These are phyloP conservation scores for Bathelium albidoporum DNA, from an alignment of 495 filamentous ascomycete species.

Conservation along the genomic window DNA sequence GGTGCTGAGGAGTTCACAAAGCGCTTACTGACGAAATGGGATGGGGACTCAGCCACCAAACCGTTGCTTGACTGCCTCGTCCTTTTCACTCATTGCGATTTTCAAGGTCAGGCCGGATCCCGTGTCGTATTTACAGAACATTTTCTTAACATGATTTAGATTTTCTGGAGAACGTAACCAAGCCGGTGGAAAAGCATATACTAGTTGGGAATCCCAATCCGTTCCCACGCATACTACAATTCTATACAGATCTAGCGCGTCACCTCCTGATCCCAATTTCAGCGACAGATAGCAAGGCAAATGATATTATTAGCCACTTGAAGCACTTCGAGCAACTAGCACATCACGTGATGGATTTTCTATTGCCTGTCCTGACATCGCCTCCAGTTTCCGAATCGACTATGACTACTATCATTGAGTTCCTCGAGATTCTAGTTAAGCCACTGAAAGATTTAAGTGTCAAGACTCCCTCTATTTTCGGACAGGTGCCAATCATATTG, in stretches of 20 bases:
- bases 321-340: neutral
- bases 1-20: slow-evolving; percentile 36
- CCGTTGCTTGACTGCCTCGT: neutral
- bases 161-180: neutral
- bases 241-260: neutral
- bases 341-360: neutral
- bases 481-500: slow-evolving; percentile 39
- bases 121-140: too few relatives aligned
- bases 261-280: neutral
- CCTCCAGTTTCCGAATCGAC: neutral
- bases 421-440: neutral
- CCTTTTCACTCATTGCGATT: neutral
- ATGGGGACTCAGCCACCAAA: neutral
- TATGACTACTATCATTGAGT: neutral
- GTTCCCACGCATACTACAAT: neutral
- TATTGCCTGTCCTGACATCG: neutral
- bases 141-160: neutral
- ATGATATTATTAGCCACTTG: neutral
- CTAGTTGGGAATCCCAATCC: neutral
- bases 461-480: neutral
- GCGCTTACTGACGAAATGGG: neutral
- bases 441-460: neutral
- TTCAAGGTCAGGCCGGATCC: neutral
- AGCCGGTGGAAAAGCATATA: neutral
- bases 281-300: neutral